Conservation (phyloP, 352 stramenopile genomes). For the Phytophthora capsici region DNA sequence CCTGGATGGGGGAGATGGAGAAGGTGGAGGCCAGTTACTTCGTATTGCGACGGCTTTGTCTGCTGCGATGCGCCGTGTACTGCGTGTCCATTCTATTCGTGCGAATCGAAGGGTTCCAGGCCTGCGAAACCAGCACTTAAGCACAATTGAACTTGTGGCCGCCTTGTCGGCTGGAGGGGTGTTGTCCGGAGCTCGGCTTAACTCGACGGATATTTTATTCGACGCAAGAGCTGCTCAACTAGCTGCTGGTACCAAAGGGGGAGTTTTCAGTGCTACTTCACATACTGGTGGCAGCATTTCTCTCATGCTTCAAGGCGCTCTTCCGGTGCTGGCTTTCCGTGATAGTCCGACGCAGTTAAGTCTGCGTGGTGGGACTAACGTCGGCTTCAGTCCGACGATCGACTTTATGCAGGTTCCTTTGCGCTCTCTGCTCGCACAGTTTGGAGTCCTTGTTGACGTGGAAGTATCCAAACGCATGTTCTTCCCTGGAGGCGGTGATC, state of each 20-base stretch:
- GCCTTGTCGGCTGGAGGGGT: constrained; percentile 36
- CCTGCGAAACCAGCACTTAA: constrained; percentile 85
- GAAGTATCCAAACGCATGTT: constrained; percentile 57
- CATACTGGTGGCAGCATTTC: constrained; percentile 63
- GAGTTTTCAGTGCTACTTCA: constrained; percentile 41
- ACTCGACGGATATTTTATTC: constrained; percentile 55
- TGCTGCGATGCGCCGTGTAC: constrained; percentile 57
- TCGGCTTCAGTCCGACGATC: constrained; percentile 63
- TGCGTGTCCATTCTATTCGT: constrained; percentile 85
- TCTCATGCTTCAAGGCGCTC: constrained; percentile 70
- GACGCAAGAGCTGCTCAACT: constrained; percentile 22
- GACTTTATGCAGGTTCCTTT: constrained; percentile 71
- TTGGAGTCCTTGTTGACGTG: constrained; percentile 46
- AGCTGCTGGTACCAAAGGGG: constrained; percentile 4
- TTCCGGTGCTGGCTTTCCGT: constrained; percentile 58
- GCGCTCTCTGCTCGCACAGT: constrained; percentile 42
- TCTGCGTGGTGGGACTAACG: constrained; percentile 65
- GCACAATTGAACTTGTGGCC: constrained; percentile 66
- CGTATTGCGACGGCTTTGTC: constrained; percentile 81
- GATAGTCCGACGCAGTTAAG: constrained; percentile 29
- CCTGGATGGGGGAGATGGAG: constrained; percentile 64
- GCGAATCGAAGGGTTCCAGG: constrained; percentile 73
- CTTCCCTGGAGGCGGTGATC: constrained; percentile 42
- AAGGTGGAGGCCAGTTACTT: constrained; percentile 92
- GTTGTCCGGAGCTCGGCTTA: constrained; percentile 51